Evolutionary conservation across 1,284 basidiomycete genomes (phyloP).

Genomic region (Austropuccinia psidii): DNA sequence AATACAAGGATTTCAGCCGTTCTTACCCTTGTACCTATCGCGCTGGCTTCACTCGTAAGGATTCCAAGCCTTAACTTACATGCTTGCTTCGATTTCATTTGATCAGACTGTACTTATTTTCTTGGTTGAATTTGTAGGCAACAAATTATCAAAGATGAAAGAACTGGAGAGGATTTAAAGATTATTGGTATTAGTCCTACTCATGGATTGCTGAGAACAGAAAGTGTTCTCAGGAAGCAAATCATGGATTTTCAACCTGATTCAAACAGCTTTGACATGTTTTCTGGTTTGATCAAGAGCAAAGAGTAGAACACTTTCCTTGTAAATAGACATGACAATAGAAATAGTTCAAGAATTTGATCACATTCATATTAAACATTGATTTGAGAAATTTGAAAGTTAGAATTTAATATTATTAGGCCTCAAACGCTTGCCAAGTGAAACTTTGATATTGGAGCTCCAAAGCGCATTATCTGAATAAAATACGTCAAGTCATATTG

Average conservation of each 20-base stretch:
- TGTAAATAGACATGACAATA: too few species aligned
- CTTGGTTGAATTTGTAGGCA: constrained; percentile 55
- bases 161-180: constrained; percentile 60
- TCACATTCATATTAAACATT: too few species aligned
- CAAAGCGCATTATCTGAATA: too few species aligned
- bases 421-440: too few species aligned
- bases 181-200: constrained; percentile 81
- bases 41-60: constrained; percentile 83
- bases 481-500: too few species aligned
- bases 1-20: constrained; percentile 49
- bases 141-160: constrained; percentile 73
- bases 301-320: constrained; percentile 55
- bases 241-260: constrained; percentile 73
- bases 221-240: constrained; percentile 52
- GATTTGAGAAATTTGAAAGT: too few species aligned
- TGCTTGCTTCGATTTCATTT: not conserved
- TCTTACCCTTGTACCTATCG: constrained; percentile 56
- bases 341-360: too few species aligned
- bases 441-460: too few species aligned
- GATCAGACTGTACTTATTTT: not conserved
- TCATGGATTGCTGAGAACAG: constrained; percentile 74
- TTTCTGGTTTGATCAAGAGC: constrained; percentile 74
- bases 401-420: too few species aligned
- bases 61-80: not conserved
- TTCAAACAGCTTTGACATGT: constrained; percentile 93